Base-by-base conservation (phyloP, 148 eudicot genomes). In the Vaccinium myrtillus region DNA sequence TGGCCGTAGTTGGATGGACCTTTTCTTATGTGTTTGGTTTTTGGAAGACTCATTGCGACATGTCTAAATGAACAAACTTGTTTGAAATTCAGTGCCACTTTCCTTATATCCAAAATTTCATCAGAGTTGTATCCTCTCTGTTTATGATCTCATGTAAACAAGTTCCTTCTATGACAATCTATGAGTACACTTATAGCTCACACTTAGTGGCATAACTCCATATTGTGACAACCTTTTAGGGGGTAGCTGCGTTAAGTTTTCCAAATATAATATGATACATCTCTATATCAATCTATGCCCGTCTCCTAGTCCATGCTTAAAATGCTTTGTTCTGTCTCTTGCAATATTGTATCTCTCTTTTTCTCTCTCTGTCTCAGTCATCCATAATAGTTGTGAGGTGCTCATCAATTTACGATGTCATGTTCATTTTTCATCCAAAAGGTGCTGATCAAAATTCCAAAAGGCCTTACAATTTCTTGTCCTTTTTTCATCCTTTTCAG, bases 401-500 rank as follows among this genome's bases (percentile, higher is more conserved):
- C 56, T 67, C 14, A 23, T 48, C 23, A 69, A 51, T 63, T 8
- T 32, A 6, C 23, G n/a, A 32, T 27, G 27, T 77, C 13, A 46
- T 81, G 27, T 54, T 80, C 63, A 27, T 69, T 56, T 58, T 51
- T 49, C 11, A 12, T 69, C 39, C 7, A 25, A 69, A 13, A 27
- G 16, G 7, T 69, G 74, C 74, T 69, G 74, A 69, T 69, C 43
- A 13, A 69, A 69, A 39, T 75, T 77, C 49, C 61, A 58, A 16
- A 75, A 77, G 6, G 55, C 63, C 51, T 65, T 11, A 80, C 25
- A 56, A 63, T 50, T 79, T 71, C n/a, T 51, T 16, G 71, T 46
- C 27, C 51, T 7, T 30, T 48, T 4, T 54, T 81, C 39, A 79
- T 10, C 25, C 14, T 82, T 85, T 88, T 80, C 83, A 97, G 99